A percentile compares a stretch with the other conserved stretches of the same genome.
Evolutionary conservation across 2,329 filamentous ascomycete genomes (phyloP).

Genomic region (Chaetothyriales sp.): DNA sequence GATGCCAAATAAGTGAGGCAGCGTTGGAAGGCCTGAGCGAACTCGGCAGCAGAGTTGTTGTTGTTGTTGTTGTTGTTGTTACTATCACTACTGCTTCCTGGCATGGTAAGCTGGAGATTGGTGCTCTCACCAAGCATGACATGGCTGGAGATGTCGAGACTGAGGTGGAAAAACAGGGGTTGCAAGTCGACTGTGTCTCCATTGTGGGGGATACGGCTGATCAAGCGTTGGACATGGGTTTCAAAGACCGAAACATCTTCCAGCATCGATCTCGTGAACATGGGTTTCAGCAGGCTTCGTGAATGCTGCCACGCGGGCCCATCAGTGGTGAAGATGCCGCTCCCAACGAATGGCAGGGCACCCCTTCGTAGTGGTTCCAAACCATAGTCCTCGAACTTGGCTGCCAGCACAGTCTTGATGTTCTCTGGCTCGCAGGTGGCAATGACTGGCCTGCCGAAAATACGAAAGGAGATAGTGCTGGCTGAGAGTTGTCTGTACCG

Average conservation of each 20-base stretch:
- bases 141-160: not conserved
- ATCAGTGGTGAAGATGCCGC: slow-evolving; percentile 35
- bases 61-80: not conserved
- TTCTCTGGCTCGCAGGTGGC: slow-evolving; percentile 36
- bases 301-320: slow-evolving; percentile 36
- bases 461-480: not conserved
- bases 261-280: slow-evolving; percentile 31
- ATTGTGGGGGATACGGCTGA: not conserved
- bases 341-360: slow-evolving; percentile 14
- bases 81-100: not conserved
- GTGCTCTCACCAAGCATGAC: not conserved
- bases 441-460: slow-evolving; percentile 6
- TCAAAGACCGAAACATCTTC: not conserved
- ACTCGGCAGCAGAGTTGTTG: not conserved
- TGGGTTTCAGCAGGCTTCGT: slow-evolving; percentile 32
- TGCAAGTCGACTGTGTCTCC: not conserved
- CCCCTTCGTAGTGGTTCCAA: slow-evolving; percentile 22
- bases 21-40: not conserved
- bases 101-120: not conserved
- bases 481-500: not conserved
- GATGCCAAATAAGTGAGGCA: not conserved
- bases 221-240: not conserved
- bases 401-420: slow-evolving; percentile 41
- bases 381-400: slow-evolving; percentile 38
- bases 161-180: not conserved